A percentile compares a stretch with the other conserved stretches of the same genome.
phyloP scores from a whole-genome alignment of 1,139 yeast species.

The Meyerozyma carpophila region DNA sequence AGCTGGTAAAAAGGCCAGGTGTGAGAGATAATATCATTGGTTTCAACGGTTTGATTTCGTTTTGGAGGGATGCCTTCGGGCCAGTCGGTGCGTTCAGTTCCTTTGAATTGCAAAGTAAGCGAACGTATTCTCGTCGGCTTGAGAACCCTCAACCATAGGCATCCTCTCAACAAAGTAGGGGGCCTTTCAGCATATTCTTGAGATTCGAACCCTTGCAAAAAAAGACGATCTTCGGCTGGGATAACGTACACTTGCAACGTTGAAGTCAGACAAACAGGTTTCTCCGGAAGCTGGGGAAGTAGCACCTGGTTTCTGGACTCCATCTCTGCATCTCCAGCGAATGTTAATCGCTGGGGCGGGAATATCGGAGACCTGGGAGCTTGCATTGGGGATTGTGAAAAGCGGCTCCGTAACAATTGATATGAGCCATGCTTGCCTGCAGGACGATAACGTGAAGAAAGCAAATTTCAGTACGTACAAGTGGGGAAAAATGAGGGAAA shows the following conservation, averaged over 20 bases:
- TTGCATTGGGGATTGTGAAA: neutral
- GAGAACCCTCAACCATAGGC: constrained; percentile 62
- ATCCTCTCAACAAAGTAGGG: constrained; percentile 82
- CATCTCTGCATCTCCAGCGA: neutral
- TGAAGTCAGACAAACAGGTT: constrained; percentile 42
- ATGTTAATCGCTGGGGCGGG: neutral
- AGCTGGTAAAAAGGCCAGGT: constrained; percentile 85
- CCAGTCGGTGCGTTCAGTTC: constrained; percentile 86
- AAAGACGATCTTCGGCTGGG: constrained; percentile 75
- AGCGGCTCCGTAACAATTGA: neutral
- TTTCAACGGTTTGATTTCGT: constrained; percentile 58
- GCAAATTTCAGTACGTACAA: too few species aligned
- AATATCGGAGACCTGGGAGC: constrained; percentile 1
- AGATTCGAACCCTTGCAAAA: constrained; percentile 74
- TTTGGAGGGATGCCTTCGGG: constrained; percentile 98
- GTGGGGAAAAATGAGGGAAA: too few species aligned
- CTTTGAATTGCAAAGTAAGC: constrained; percentile 63
- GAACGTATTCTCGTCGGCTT: constrained; percentile 74
- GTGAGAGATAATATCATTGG: constrained; percentile 64
- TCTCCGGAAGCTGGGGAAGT: constrained; percentile 43
- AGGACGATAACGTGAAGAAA: neutral
- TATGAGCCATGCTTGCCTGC: neutral
- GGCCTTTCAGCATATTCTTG: constrained; percentile 64
- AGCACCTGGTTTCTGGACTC: constrained; percentile 5
- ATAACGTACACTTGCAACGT: constrained; percentile 50